phyloP scores from a whole-genome alignment of 2,329 filamentous ascomycete genomes.

The Dactylonectria macrodidyma region DNA sequence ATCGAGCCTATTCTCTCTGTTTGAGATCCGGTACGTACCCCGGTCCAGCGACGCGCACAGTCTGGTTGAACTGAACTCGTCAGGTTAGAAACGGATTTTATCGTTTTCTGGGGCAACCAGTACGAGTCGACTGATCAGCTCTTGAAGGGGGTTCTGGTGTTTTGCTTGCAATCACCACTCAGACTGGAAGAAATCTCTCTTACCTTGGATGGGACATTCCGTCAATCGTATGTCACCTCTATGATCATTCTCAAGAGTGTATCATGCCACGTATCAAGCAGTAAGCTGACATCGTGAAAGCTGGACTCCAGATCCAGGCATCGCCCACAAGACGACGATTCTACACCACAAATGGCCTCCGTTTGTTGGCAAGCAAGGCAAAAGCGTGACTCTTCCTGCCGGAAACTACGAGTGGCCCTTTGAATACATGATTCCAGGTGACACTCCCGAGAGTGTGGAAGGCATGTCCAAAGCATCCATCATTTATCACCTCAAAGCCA shows the following conservation, averaged over 20 bases:
- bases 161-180: constrained; percentile 78
- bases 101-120: constrained; percentile 81
- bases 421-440: constrained; percentile 77
- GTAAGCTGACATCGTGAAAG: constrained; percentile 46
- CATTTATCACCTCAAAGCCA: constrained; percentile 90
- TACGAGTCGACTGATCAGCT: constrained; percentile 82
- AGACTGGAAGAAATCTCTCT: constrained; percentile 81
- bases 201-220: constrained; percentile 77
- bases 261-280: no score
- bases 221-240: constrained; percentile 68
- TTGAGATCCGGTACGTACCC: neutral
- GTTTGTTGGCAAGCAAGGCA: constrained; percentile 69
- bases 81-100: constrained; percentile 83
- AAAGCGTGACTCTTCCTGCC: constrained; percentile 70
- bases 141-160: constrained; percentile 79
- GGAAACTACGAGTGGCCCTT: constrained; percentile 91
- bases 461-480: constrained; percentile 88
- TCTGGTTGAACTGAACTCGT: neutral
- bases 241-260: neutral
- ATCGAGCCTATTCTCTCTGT: neutral
- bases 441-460: constrained; percentile 88
- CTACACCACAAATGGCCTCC: constrained; percentile 78
- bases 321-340: constrained; percentile 69
- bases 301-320: constrained; percentile 66
- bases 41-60: neutral